Evolutionary conservation across 192 early-diverging fungal genomes (phyloP), one percentile per base, ranked within the genome.

Genomic region (Spizellomyces sp.): DNA sequence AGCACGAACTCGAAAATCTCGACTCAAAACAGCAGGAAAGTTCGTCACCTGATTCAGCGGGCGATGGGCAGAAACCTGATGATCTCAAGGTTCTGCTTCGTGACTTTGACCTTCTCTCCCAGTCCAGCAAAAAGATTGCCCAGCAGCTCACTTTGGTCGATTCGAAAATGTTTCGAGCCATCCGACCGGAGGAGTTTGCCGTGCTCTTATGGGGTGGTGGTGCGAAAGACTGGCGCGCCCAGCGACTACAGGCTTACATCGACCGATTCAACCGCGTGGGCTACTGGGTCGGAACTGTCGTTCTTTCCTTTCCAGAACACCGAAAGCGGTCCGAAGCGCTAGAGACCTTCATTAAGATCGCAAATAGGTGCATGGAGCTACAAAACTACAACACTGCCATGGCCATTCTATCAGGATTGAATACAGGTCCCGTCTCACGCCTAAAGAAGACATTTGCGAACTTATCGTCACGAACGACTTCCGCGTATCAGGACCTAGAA

Each of bases 351-450:
- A 70, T 79, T 27, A 80, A 66, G 42, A 62, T 79, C 5, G 73
- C 73, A n/a, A 61, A 68, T 36, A 46, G 65, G 21, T 73, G 75
- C 59, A 19, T 77, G 58, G 75, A 79, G 43, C n/a, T 64, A 8
- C 66, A 67, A 19, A 80, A 80, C 54, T 80, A 71, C 55, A 80
- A 80, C 60, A 71, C 71, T 27, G 74, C 79, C 10, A 80, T 80
- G 79, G 79, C 79, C 9, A 80, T 80, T 63, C 65, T 75, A 8
- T 80, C 79, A 4, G 79, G 79, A 4, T 57, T 80, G 64, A 80
- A 77, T 69, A 80, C 74, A 8, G 58, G 75, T 2, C 76, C 79
- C 0, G 79, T 80, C n/a, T 44, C 45, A 14, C 62, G 79, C n/a
- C 48, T 80, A 55, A 80, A 80, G 56, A 66, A 68, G 56, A 75